These are phyloP conservation scores for Phtheirospermum japonicum DNA, from an alignment of 257 asterid species.

Conservation along the genomic window DNA sequence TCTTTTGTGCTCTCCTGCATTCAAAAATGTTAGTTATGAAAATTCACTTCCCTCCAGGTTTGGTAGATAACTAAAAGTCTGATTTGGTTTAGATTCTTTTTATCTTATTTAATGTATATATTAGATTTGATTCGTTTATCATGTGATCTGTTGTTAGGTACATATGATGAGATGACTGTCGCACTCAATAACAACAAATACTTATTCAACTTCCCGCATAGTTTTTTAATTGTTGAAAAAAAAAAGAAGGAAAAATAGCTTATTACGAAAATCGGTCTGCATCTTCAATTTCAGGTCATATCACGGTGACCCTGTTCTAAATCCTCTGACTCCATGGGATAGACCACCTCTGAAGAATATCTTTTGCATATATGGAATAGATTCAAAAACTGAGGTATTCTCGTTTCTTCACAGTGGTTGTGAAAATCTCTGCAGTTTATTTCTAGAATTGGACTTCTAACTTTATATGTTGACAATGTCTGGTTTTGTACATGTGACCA, in stretches of 20 bases:
- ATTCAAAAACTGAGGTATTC: conserved; percentile 87
- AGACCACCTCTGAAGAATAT: conserved; percentile 98
- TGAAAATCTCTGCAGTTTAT: conserved; percentile 26
- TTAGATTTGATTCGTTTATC: conserved; percentile 4
- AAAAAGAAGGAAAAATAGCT: not conserved
- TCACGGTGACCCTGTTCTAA: conserved; percentile 88
- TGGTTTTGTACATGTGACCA: conserved; percentile 31
- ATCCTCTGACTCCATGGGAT: conserved; percentile 99
- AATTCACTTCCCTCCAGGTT: conserved; percentile 16
- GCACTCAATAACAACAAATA: not conserved
- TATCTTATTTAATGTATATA: conserved; percentile 15
- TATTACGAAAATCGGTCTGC: conserved; percentile 11
- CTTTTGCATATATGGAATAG: conserved; percentile 89
- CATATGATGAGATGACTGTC: not conserved
- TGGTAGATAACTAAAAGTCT: not conserved
- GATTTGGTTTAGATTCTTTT: conserved; percentile 3
- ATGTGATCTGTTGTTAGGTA: conserved; percentile 9
- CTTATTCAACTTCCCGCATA: not conserved
- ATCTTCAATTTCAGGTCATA: conserved; percentile 73
- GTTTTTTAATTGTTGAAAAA: not conserved
- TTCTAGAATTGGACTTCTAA: conserved; percentile 16
- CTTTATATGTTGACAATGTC: conserved; percentile 23
- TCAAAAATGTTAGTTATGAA: conserved; percentile 1
- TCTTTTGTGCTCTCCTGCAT: conserved; percentile 12
- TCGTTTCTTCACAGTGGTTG: conserved; percentile 25